These are phyloP conservation scores for Calonectria hawksworthii DNA, from an alignment of 2,329 filamentous ascomycete genomes.

Conservation along the genomic window DNA sequence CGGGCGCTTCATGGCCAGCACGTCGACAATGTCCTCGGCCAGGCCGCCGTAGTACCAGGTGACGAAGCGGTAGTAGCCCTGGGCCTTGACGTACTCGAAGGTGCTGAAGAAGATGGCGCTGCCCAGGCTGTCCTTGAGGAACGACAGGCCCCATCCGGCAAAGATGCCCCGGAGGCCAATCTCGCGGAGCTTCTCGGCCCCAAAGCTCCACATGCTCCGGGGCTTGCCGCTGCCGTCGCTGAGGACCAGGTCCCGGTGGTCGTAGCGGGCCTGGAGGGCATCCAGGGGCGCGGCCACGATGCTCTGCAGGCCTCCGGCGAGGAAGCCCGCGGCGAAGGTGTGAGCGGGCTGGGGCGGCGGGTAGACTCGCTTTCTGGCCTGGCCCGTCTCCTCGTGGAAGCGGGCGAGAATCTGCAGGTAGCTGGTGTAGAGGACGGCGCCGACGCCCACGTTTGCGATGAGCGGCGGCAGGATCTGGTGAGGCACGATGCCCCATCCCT, in stretches of 20 bases:
- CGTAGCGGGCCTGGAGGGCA: slow-evolving; percentile 81
- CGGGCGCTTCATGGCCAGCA: slow-evolving; percentile 63
- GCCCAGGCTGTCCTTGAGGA: slow-evolving; percentile 78
- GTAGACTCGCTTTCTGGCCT: slow-evolving; percentile 73
- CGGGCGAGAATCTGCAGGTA: slow-evolving; percentile 79
- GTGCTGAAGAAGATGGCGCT: slow-evolving; percentile 80
- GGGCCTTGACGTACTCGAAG: slow-evolving; percentile 83
- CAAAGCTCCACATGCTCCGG: slow-evolving; percentile 81
- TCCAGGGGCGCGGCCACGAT: slow-evolving; percentile 81
- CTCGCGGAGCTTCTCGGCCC: slow-evolving; percentile 72
- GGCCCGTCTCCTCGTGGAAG: slow-evolving; percentile 75
- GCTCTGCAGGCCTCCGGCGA: slow-evolving; percentile 79
- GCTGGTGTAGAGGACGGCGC: slow-evolving; percentile 80
- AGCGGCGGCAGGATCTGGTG: slow-evolving; percentile 84
- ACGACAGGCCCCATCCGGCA: slow-evolving; percentile 78
- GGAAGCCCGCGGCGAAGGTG: slow-evolving; percentile 78
- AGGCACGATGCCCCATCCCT: slow-evolving; percentile 81
- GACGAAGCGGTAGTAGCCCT: slow-evolving; percentile 79
- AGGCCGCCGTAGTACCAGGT: slow-evolving; percentile 77
- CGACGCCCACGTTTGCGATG: slow-evolving; percentile 80
- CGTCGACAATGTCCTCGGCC: slow-evolving; percentile 64
- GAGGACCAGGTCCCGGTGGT: slow-evolving; percentile 65
- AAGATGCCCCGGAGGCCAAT: slow-evolving; percentile 82
- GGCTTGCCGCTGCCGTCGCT: slow-evolving; percentile 57
- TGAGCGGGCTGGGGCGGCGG: slow-evolving; percentile 74